Evolutionary conservation across 192 early-diverging fungal genomes (phyloP).

Genomic region (Rhizophagus prolifer): DNA sequence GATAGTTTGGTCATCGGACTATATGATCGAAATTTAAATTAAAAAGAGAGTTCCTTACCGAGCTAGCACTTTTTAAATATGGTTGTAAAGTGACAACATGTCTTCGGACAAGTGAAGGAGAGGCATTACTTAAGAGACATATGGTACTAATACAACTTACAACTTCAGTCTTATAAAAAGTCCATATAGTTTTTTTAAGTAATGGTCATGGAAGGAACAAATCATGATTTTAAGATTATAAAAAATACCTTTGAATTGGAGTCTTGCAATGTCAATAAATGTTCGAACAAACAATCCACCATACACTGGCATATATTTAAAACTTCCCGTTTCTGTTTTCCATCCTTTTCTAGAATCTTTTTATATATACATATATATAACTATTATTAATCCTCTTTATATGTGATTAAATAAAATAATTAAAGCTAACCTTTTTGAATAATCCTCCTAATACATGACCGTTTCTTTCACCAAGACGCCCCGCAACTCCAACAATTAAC

Average conservation of each 20-base stretch:
- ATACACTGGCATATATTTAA: constrained; percentile 60
- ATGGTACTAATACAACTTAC: constrained; percentile 49
- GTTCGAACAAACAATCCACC: constrained; percentile 76
- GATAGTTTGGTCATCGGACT: constrained; percentile 48
- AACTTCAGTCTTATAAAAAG: constrained; percentile 21
- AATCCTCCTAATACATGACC: constrained; percentile 20
- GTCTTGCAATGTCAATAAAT: constrained; percentile 67
- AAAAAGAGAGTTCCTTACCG: constrained; percentile 14
- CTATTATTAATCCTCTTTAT: too few relatives aligned
- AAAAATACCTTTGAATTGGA: constrained; percentile 28
- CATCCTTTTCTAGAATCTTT: constrained; percentile 45
- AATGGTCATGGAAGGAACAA: neutral
- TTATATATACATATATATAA: too few relatives aligned
- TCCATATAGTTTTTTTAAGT: constrained; percentile 25
- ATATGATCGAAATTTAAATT: constrained; percentile 12
- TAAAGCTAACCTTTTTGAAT: constrained; percentile 30
- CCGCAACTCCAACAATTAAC: constrained; percentile 32
- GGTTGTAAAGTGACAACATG: constrained; percentile 55
- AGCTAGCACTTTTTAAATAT: constrained; percentile 51
- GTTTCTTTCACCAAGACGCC: constrained; percentile 19
- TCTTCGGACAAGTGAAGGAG: constrained; percentile 51
- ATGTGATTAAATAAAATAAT: neutral
- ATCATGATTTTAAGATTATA: neutral
- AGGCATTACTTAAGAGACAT: constrained; percentile 51
- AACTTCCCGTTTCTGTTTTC: constrained; percentile 43